phyloP scores from a whole-genome alignment of 257 asterid species.

The Ilex asprella region DNA sequence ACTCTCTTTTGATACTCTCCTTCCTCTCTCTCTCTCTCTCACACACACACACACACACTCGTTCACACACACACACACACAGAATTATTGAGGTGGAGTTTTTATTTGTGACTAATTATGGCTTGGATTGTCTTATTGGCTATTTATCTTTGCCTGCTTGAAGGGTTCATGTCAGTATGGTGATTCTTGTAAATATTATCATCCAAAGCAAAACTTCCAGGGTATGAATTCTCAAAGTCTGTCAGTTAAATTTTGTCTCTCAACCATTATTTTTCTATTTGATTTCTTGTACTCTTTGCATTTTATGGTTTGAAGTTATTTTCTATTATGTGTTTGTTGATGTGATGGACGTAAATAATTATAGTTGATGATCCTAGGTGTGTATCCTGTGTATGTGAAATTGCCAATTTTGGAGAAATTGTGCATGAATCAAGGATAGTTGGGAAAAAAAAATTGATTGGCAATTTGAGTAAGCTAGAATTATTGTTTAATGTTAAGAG shows the following conservation, averaged over 20 bases:
- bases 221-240: slow-evolving; percentile 25
- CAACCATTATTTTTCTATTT: too few species aligned
- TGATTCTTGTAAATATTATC: slow-evolving; percentile 77
- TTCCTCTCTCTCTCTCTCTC: too few species aligned
- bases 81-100: not conserved
- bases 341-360: too few species aligned
- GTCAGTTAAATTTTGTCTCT: slow-evolving; percentile 33
- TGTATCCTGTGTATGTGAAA: too few species aligned
- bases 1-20: not conserved
- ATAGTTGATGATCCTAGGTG: too few species aligned
- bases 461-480: too few species aligned
- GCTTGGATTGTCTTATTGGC: not conserved
- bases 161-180: slow-evolving; percentile 90
- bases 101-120: not conserved
- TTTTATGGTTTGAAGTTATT: too few species aligned
- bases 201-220: slow-evolving; percentile 52
- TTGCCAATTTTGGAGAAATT: too few species aligned
- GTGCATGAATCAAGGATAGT: too few species aligned
- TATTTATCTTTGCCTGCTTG: not conserved
- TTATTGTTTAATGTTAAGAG: not conserved
- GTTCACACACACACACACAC: too few species aligned
- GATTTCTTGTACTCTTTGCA: not conserved
- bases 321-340: too few species aligned
- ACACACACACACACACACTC: not conserved
- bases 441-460: too few species aligned